These are phyloP conservation scores for Pythium biforme DNA, from an alignment of 352 stramenopile genomes.

Conservation along the genomic window DNA sequence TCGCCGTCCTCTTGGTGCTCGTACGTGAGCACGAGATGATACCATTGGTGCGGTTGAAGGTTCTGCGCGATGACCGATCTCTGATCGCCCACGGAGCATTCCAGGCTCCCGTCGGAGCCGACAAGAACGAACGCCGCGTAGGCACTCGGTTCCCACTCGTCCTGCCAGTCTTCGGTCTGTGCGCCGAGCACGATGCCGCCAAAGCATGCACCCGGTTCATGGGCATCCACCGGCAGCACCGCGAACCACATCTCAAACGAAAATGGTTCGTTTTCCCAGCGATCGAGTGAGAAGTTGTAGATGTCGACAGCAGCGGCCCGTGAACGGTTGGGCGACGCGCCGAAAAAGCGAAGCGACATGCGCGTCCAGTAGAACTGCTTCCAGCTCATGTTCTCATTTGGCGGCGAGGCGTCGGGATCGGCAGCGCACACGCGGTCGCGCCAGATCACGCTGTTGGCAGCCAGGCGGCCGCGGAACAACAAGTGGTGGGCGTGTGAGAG, in stretches of 20 bases:
- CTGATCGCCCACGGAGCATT: conserved; percentile 5
- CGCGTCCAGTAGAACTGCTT: conserved; percentile 6
- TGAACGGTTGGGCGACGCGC: neutral
- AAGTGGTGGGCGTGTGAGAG: conserved; percentile 3
- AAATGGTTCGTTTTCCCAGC: neutral
- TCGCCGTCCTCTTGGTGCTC: neutral
- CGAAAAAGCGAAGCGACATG: conserved; percentile 2
- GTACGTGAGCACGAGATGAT: conserved; percentile 16
- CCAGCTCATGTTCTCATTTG: neutral
- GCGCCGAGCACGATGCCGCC: conserved; percentile 11
- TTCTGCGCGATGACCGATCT: neutral
- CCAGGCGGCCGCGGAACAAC: neutral
- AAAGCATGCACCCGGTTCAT: neutral
- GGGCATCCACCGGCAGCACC: neutral
- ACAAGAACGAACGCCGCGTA: conserved; percentile 1
- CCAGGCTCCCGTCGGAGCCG: neutral
- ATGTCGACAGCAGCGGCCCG: conserved; percentile 4
- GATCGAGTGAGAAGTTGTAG: neutral
- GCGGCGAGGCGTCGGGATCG: neutral
- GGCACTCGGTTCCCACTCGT: conserved; percentile 7
- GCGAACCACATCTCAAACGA: conserved; percentile 15
- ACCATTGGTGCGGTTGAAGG: neutral
- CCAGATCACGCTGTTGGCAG: neutral
- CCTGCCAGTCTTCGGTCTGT: conserved; percentile 12
- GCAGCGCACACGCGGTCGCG: neutral